Evolutionary conservation across 108 stramenopile species (phyloP).

Genomic region (Bacterosira constricta): DNA sequence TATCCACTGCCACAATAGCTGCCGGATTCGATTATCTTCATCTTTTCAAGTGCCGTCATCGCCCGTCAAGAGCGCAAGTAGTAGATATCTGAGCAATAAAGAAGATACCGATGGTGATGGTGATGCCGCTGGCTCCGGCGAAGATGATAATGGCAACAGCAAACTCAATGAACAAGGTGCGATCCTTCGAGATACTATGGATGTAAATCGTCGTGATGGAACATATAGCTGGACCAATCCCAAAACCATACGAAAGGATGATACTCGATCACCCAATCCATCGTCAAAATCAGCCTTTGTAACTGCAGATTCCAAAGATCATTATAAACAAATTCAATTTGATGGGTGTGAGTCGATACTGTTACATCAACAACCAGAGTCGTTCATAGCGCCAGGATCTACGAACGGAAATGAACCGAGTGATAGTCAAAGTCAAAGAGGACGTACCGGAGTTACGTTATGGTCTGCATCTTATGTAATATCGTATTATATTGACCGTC

Average conservation of each 20-base stretch:
- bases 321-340: conserved; percentile 11
- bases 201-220: background rate
- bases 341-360: conserved; percentile 12
- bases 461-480: conserved; percentile 26
- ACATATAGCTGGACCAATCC: background rate
- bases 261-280: no score
- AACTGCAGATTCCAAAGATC: background rate
- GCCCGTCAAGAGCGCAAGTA: background rate
- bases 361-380: background rate
- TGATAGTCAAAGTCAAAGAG: background rate
- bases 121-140: background rate
- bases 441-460: conserved; percentile 14
- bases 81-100: background rate
- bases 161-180: background rate
- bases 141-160: background rate
- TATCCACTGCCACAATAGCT: background rate
- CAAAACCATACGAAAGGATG: background rate
- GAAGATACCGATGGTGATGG: background rate
- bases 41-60: background rate
- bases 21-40: background rate
- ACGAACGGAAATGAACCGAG: no score
- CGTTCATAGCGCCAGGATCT: background rate
- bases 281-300: background rate
- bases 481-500: conserved; percentile 15
- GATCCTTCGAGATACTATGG: background rate